A percentile compares a stretch with the other conserved stretches of the same genome.
These are phyloP conservation scores for Suillus americanus DNA, from an alignment of 768 basidiomycete species.

Conservation along the genomic window DNA sequence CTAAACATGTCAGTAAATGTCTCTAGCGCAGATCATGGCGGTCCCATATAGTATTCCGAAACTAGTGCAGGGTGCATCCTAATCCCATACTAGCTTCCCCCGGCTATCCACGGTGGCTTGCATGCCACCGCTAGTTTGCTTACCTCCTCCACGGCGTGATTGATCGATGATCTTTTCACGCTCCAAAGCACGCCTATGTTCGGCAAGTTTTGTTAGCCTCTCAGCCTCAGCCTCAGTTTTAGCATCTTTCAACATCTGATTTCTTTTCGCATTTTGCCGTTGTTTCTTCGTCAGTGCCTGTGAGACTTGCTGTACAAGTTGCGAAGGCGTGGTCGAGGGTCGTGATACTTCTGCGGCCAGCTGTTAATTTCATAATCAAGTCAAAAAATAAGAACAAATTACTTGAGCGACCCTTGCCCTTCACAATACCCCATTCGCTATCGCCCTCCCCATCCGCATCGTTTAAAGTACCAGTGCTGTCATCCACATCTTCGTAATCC, in stretches of 20 bases:
- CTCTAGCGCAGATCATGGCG: neutral
- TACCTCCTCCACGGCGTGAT: constrained; percentile 26
- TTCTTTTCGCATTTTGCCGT: constrained; percentile 61
- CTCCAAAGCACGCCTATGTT: constrained; percentile 64
- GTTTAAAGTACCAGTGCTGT: constrained; percentile 38
- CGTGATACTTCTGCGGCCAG: constrained; percentile 16
- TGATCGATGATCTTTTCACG: constrained; percentile 48
- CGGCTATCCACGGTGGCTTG: constrained; percentile 54
- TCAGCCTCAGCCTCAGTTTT: constrained; percentile 56
- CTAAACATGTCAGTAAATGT: constrained; percentile 1
- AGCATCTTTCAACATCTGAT: constrained; percentile 56
- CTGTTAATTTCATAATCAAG: constrained; percentile 5
- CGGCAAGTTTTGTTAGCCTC: constrained; percentile 48
- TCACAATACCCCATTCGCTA: constrained; percentile 76
- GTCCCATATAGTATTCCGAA: neutral
- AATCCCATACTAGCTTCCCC: constrained; percentile 64
- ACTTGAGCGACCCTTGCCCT: constrained; percentile 49
- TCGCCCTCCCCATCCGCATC: constrained; percentile 74
- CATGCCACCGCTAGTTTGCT: constrained; percentile 54
- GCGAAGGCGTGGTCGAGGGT: constrained; percentile 12
- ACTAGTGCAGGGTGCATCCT: constrained; percentile 5
- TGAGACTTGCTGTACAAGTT: constrained; percentile 32
- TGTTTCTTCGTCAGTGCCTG: constrained; percentile 64
- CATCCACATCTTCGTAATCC: constrained; percentile 70
- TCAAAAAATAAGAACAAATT: constrained; percentile 14